A percentile compares a stretch with the other conserved stretches of the same genome.
These are phyloP conservation scores for Thinopyrum elongatum DNA, from an alignment of 176 grass and related monocot species.

Conservation along the genomic window DNA sequence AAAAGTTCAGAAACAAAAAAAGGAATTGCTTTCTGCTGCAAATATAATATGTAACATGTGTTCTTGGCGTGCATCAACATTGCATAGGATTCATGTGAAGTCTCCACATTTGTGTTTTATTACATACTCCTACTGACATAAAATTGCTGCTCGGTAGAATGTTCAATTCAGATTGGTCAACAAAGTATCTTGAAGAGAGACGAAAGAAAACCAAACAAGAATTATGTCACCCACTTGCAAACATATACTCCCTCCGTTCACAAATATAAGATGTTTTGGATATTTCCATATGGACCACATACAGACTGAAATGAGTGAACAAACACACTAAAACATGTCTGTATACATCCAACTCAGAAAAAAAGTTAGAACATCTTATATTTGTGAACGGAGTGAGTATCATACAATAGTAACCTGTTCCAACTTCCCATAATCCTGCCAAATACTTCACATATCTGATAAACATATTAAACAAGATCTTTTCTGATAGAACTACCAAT, in stretches of 20 bases:
- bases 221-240: not conserved
- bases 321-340: too few relatives aligned
- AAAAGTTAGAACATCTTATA: too few relatives aligned
- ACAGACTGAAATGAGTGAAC: too few relatives aligned
- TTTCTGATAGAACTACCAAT: not conserved
- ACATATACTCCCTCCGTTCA: not conserved
- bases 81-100: not conserved
- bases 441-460: not conserved
- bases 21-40: not conserved
- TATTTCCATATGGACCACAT: too few relatives aligned
- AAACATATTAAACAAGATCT: slow-evolving; percentile 1
- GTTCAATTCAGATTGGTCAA: not conserved
- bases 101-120: not conserved
- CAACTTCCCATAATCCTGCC: not conserved
- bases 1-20: not conserved
- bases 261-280: too few relatives aligned
- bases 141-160: not conserved
- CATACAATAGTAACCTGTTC: not conserved
- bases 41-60: not conserved
- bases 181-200: not conserved
- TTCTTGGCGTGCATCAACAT: slow-evolving; percentile 4
- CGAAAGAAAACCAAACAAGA: not conserved
- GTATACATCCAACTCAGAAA: too few relatives aligned
- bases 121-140: not conserved
- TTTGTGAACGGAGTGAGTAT: not conserved